phyloP scores from a whole-genome alignment of 2,329 filamentous ascomycete genomes.

The Venturia effusa region DNA sequence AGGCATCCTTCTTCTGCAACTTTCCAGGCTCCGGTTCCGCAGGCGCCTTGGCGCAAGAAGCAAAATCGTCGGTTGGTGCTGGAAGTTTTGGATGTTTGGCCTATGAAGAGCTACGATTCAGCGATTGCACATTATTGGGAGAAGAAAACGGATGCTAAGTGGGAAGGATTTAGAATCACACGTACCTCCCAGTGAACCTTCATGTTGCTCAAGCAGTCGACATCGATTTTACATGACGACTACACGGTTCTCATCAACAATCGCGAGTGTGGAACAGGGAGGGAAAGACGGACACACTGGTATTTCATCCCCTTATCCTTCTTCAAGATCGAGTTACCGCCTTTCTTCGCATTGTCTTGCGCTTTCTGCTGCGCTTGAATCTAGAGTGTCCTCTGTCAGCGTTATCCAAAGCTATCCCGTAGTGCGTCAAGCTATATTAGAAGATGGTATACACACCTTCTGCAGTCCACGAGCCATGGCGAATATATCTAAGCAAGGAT shows the following conservation, averaged over 20 bases:
- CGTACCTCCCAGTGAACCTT: slow-evolving; percentile 2
- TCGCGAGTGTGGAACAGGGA: background rate
- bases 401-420: background rate
- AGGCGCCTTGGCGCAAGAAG: background rate
- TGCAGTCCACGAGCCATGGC: slow-evolving; percentile 1
- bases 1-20: slow-evolving; percentile 1
- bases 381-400: background rate
- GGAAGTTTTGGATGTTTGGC: slow-evolving; percentile 2
- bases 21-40: background rate
- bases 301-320: slow-evolving; percentile 2
- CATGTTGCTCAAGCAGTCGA: slow-evolving; percentile 2
- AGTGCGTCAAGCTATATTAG: no score
- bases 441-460: background rate
- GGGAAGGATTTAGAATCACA: background rate
- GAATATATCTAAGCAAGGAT: background rate
- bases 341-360: background rate
- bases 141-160: background rate
- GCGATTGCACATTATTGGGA: background rate
- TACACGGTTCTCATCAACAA: background rate
- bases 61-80: background rate
- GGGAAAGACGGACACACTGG: background rate
- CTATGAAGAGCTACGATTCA: background rate
- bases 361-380: slow-evolving; percentile 1
- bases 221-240: slow-evolving; percentile 1
- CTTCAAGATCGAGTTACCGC: background rate